Evolutionary conservation across 2,329 filamentous ascomycete species (phyloP).

Genomic region (Paecilomyces niveus): DNA sequence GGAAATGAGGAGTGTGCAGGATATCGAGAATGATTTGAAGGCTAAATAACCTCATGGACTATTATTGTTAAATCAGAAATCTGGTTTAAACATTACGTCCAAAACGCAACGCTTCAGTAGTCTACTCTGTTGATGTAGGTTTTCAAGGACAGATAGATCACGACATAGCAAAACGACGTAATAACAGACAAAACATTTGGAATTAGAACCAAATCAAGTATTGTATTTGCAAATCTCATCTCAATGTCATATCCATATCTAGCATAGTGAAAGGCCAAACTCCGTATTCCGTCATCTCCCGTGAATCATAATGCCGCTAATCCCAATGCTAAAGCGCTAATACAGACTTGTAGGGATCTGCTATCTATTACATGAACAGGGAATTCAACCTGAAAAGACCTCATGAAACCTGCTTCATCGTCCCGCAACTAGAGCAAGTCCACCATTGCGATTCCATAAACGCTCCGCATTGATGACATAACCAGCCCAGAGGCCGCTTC

Average conservation of each 20-base stretch:
- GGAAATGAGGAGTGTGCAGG: conserved; percentile 60
- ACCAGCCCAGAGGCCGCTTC: conserved; percentile 50
- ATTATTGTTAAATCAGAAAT: not conserved
- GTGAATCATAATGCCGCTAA: not conserved
- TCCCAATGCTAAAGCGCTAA: not conserved
- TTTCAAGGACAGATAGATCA: no score
- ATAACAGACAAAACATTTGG: not conserved
- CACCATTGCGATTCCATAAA: conserved; percentile 61
- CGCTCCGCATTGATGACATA: conserved; percentile 50
- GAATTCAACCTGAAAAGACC: not conserved
- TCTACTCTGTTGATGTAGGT: no score
- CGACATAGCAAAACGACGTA: no score
- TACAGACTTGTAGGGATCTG: not conserved
- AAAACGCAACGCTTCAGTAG: not conserved
- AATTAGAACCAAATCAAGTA: not conserved
- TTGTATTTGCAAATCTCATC: not conserved
- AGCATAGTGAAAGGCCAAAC: not conserved
- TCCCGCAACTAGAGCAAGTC: conserved; percentile 55
- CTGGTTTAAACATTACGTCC: not conserved
- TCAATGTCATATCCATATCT: not conserved
- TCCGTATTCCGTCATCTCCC: not conserved
- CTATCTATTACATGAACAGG: not conserved
- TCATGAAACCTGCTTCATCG: conserved; percentile 50
- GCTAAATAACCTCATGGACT: not conserved
- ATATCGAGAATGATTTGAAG: conserved; percentile 49